Conservation (phyloP, 768 basidiomycete genomes). For the Holtermannia corniformis region DNA sequence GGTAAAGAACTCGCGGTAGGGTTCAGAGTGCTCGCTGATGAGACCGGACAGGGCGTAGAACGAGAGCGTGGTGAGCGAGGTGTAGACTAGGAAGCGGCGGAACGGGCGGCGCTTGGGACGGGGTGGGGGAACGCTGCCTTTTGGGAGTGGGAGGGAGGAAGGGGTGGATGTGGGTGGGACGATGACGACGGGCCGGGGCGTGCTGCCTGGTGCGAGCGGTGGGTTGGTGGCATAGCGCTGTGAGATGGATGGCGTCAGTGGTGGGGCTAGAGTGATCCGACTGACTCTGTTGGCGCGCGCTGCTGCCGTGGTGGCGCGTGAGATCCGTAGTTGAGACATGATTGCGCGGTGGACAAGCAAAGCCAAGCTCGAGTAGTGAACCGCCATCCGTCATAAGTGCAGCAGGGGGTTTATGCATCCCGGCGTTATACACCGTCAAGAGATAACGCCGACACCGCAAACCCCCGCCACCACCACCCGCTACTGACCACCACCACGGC, state of each 20-base stretch:
- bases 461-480: no score
- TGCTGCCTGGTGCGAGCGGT: conserved; percentile 5
- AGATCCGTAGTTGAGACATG: no score
- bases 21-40: conserved; percentile 62
- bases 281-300: no score
- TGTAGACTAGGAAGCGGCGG: conserved; percentile 57
- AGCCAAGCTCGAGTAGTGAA: no score
- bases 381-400: no score
- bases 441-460: no score
- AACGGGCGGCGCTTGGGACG: conserved; percentile 41
- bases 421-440: no score
- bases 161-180: conserved; percentile 3
- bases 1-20: conserved; percentile 78
- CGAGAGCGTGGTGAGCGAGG: conserved; percentile 57
- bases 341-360: no score
- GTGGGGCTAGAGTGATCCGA: no score
- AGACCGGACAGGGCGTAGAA: conserved; percentile 79
- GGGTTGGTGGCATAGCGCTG: conserved; percentile 9
- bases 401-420: no score
- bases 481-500: no score
- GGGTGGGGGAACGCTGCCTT: conserved; percentile 18
- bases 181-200: conserved; percentile 9
- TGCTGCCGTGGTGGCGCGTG: no score
- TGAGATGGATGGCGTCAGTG: neutral
- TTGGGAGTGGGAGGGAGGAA: conserved; percentile 13